phyloP scores from a whole-genome alignment of 139 green algal species.

The Chlamydomonas incerta region DNA sequence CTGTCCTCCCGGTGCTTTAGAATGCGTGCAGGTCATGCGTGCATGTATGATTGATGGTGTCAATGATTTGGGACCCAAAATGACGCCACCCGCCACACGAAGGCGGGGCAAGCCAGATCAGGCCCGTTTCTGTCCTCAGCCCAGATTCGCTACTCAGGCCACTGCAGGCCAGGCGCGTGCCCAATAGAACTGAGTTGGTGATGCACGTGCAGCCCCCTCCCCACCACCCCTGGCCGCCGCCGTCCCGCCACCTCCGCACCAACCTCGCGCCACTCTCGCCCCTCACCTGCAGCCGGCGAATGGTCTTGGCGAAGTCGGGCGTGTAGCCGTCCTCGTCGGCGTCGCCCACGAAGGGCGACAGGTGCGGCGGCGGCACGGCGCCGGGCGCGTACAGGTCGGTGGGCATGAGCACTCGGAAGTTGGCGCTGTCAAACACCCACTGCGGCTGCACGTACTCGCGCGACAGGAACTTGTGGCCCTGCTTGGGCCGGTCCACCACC shows the following conservation, averaged over 20 bases:
- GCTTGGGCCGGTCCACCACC: slow-evolving; percentile 82
- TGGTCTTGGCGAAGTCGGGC: slow-evolving; percentile 89
- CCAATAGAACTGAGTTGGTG: slow-evolving; percentile 6
- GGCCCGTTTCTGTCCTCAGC: slow-evolving; percentile 29
- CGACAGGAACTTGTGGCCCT: slow-evolving; percentile 79
- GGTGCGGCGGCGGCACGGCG: slow-evolving; percentile 88
- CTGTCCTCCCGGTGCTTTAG: too few relatives aligned
- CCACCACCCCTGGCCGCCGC: too few relatives aligned
- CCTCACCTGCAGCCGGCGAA: slow-evolving; percentile 85
- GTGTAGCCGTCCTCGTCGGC: slow-evolving; percentile 93
- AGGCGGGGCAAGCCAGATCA: background rate
- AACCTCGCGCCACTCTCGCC: too few relatives aligned
- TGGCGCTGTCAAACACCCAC: slow-evolving; percentile 97
- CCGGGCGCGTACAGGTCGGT: slow-evolving; percentile 86
- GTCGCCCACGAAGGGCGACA: slow-evolving; percentile 96
- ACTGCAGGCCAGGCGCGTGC: slow-evolving; percentile 24
- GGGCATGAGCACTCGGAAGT: slow-evolving; percentile 86
- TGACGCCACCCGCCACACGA: slow-evolving; percentile 18
- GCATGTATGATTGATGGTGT: too few relatives aligned
- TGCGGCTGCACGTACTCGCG: slow-evolving; percentile 97
- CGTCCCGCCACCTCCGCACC: too few relatives aligned
- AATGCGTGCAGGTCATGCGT: too few relatives aligned
- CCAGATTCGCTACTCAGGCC: slow-evolving; percentile 29
- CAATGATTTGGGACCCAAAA: background rate
- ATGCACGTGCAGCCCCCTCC: too few relatives aligned